These are phyloP conservation scores for Bruguiera sexangula DNA, from an alignment of 345 rosid genomes.

Conservation along the genomic window DNA sequence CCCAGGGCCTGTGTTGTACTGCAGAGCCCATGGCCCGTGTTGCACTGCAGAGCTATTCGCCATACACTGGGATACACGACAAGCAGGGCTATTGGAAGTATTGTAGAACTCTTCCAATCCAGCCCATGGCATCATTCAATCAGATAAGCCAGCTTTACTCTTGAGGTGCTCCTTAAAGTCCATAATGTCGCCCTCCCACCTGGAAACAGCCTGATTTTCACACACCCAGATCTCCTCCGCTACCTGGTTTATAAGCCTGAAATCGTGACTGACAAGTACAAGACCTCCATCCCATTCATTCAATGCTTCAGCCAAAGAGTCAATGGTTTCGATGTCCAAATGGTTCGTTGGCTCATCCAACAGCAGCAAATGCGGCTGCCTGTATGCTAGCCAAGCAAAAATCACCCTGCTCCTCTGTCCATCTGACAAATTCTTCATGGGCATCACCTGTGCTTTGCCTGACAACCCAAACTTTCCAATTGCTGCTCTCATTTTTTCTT, in stretches of 20 bases:
- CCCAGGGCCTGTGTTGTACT: neutral
- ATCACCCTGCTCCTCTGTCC: constrained; percentile 96
- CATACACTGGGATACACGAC: neutral
- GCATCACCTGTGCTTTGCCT: constrained; percentile 97
- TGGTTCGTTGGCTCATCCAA: constrained; percentile 98
- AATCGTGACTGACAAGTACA: constrained; percentile 87
- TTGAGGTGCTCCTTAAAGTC: constrained; percentile 72
- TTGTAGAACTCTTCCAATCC: neutral
- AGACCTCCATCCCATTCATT: constrained; percentile 87
- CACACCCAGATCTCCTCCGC: constrained; percentile 90
- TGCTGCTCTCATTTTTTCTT: constrained; percentile 93
- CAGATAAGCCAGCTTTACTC: constrained; percentile 68
- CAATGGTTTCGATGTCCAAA: constrained; percentile 95
- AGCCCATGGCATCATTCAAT: constrained; percentile 21
- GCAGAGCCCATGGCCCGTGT: neutral
- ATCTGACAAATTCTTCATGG: constrained; percentile 94
- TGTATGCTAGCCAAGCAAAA: constrained; percentile 90
- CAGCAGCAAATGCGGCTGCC: constrained; percentile 91
- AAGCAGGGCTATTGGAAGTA: neutral
- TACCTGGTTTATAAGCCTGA: constrained; percentile 87
- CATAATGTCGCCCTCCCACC: constrained; percentile 86
- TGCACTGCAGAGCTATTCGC: neutral
- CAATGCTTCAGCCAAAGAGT: constrained; percentile 82
- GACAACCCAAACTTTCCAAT: constrained; percentile 86
- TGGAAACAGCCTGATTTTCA: constrained; percentile 61